A percentile compares a stretch with the other conserved stretches of the same genome.
These are phyloP conservation scores for Theobroma cacao DNA, from an alignment of 345 rosid genomes.

Conservation along the genomic window DNA sequence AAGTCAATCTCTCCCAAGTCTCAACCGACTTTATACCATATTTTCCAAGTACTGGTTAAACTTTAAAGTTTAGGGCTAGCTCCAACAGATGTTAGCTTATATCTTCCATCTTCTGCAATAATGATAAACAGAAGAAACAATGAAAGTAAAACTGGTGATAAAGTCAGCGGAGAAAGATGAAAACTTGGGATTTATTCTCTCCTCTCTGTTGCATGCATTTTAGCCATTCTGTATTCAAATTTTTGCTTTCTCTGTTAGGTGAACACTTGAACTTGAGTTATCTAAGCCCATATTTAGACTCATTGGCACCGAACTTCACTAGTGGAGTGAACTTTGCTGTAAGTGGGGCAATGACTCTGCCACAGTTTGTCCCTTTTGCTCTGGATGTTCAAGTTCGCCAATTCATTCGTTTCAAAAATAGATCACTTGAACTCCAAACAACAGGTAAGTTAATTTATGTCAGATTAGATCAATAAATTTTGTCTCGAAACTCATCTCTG, in stretches of 20 bases:
- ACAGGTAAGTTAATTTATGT: slow-evolving; percentile 9
- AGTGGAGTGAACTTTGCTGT: slow-evolving; percentile 48
- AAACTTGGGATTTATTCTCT: background rate
- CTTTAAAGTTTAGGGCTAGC: too few species aligned
- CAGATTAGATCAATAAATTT: background rate
- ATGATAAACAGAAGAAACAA: too few species aligned
- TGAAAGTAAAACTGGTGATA: background rate
- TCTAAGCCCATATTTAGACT: slow-evolving; percentile 47
- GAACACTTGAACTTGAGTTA: slow-evolving; percentile 33
- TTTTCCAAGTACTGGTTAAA: background rate
- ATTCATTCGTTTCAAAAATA: slow-evolving; percentile 38
- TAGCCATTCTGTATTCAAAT: background rate
- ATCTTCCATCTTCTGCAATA: too few species aligned
- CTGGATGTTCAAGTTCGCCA: slow-evolving; percentile 39
- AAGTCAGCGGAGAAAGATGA: too few species aligned
- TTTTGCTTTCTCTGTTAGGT: slow-evolving; percentile 27
- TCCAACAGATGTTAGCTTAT: too few species aligned
- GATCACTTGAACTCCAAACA: slow-evolving; percentile 38
- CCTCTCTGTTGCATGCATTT: background rate
- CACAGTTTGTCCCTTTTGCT: slow-evolving; percentile 31
- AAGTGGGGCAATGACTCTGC: slow-evolving; percentile 39
- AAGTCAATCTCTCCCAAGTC: slow-evolving; percentile 27
- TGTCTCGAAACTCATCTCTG: background rate
- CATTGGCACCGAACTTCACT: slow-evolving; percentile 44
- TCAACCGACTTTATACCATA: background rate